Percentiles rank a stretch among this genome's conserved stretches.
Conservation (phyloP, 2,329 filamentous ascomycete species). For the Penicillium digitatum region DNA sequence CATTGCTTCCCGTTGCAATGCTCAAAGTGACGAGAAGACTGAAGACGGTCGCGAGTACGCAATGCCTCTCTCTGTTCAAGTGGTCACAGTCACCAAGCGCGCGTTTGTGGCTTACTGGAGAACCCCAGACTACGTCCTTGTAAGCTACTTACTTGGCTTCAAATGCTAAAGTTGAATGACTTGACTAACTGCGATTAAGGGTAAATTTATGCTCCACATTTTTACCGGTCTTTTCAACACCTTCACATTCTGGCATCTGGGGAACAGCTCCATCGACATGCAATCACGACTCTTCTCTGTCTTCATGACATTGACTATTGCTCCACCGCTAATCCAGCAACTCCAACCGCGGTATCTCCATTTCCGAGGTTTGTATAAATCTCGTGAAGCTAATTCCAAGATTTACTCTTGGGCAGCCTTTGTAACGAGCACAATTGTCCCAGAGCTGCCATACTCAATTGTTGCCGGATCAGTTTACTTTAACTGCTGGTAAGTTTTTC, state of each 20-base stretch:
- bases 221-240: conserved; percentile 64
- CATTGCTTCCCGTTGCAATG: conserved; percentile 44
- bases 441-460: conserved; percentile 67
- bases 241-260: conserved; percentile 65
- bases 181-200: conserved; percentile 32
- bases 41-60: conserved; percentile 60
- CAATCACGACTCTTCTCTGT: conserved; percentile 70
- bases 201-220: conserved; percentile 61
- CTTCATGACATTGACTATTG: conserved; percentile 73
- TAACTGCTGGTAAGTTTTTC: conserved; percentile 54
- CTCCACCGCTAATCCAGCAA: conserved; percentile 70
- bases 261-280: conserved; percentile 57
- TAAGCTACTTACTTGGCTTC: conserved; percentile 14
- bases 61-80: conserved; percentile 55
- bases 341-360: conserved; percentile 68
- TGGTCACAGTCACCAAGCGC: conserved; percentile 53
- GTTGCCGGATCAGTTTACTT: conserved; percentile 64
- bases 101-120: conserved; percentile 63
- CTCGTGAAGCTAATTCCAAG: conserved; percentile 70
- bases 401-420: conserved; percentile 76
- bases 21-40: conserved; percentile 38
- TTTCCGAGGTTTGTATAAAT: conserved; percentile 64
- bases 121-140: conserved; percentile 56
- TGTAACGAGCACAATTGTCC: conserved; percentile 60
- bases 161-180: background rate